phyloP scores from a whole-genome alignment of 305 asterid genomes.

The Ilex paraguariensis region DNA sequence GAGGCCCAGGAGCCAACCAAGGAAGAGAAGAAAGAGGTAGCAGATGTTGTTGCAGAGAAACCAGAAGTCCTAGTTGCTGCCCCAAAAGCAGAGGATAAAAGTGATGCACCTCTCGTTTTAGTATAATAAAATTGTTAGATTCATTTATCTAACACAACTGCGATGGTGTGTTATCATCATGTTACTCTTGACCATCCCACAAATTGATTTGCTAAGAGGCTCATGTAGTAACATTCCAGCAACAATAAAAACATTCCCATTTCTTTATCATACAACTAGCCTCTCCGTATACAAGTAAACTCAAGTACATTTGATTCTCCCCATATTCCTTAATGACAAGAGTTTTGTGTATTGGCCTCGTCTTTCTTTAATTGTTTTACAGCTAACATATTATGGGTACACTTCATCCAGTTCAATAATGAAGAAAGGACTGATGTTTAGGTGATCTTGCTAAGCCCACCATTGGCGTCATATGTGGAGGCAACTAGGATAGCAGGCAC shows the following conservation, averaged over 20 bases:
- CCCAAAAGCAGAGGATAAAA: conserved; percentile 7
- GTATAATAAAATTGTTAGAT: not conserved
- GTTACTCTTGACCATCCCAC: no score
- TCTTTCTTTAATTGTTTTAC: no score
- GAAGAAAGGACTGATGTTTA: conserved; percentile 1
- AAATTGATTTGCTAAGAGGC: conserved; percentile 10
- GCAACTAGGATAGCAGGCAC: conserved; percentile 22
- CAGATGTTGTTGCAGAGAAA: conserved; percentile 6
- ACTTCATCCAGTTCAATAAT: conserved; percentile 5
- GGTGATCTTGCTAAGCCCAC: conserved; percentile 6
- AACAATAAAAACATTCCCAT: not conserved
- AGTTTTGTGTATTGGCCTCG: no score
- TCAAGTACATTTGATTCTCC: no score
- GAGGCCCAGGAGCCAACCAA: conserved; percentile 26
- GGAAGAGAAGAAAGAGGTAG: conserved; percentile 37
- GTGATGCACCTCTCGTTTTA: conserved; percentile 7
- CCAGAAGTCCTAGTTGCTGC: conserved; percentile 15
- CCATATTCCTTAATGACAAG: no score
- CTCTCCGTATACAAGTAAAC: no score
- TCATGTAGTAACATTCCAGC: conserved; percentile 19
- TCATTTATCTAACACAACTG: not conserved
- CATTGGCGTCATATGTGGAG: conserved; percentile 25
- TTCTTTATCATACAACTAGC: no score
- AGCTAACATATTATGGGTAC: no score
- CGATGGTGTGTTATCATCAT: not conserved